Evolutionary conservation across 208 protist genomes (phyloP), one percentile per base, ranked within the genome.

Genomic region (Paratrypanosoma confusum): DNA sequence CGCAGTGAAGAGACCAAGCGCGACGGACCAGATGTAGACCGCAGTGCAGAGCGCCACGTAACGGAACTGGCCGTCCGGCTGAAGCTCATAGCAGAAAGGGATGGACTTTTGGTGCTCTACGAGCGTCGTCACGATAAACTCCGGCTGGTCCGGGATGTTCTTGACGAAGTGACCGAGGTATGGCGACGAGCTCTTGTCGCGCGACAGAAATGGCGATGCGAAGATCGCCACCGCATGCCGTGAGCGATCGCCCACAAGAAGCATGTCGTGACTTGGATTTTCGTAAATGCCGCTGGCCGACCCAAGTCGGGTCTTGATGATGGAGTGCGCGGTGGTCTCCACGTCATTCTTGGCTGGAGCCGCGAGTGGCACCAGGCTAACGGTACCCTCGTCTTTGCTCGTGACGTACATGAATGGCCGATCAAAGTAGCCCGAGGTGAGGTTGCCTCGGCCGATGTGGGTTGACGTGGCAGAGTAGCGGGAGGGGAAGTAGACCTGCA

Each of bases 71-170:
- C 79, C 80, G 22, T 81, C 56, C 8, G 55, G 49, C 39, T 46
- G 53, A 23, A 93, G 69, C 54, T 93, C 83, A 45, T 93, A 87
- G 57, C 83, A 89, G 48, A 82, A 89, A 8, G 80, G 77, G 18
- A 93, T 78, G 33, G 81, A 79, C 22, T 50, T 36, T 42, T 93
- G 83, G 36, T 80, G 59, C 58, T 89, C 80, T 21, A 93, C 57
- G 39, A 73, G 40, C 27, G 68, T 65, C 17, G 61, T 68, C 44
- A 85, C 50, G 35, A 93, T 56, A 48, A 89, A 89, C 66, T 89
- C 76, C 36, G 83, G 79, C 57, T 89, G 77, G 40, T 93, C 83
- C 3, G 80, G 80, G 36, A 93, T 55, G 13, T 73, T 56, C 27
- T 66, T 70, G 42, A 61, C 44, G 34, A 92, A 88, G 39, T 62